Conservation (phyloP, 345 rosid genomes). For the Salix suchowensis region DNA sequence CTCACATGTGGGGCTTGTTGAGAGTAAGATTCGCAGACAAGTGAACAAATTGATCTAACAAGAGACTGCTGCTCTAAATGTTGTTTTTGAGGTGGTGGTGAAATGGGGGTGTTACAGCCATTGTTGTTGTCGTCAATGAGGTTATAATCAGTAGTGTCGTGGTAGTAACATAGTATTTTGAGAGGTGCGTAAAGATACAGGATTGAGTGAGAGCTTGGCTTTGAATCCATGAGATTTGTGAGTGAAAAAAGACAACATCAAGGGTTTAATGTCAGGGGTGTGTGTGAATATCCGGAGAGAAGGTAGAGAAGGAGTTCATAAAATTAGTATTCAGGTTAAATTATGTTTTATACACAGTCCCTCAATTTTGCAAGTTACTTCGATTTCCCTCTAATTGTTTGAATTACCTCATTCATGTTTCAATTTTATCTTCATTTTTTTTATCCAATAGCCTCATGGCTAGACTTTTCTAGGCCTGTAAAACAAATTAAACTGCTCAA, state of each 20-base stretch:
- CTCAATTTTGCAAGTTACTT: no score
- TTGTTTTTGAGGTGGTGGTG: slow-evolving; percentile 10
- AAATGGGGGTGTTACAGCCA: not conserved
- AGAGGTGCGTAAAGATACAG: not conserved
- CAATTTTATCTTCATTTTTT: no score
- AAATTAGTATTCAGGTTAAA: no score
- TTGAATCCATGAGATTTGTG: slow-evolving; percentile 28
- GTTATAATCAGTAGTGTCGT: no score
- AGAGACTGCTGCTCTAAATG: slow-evolving; percentile 38
- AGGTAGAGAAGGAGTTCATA: no score
- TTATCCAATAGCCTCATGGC: no score
- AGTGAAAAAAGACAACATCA: slow-evolving; percentile 31
- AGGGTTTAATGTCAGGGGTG: not conserved
- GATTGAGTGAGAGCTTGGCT: slow-evolving; percentile 7
- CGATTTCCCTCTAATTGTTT: no score
- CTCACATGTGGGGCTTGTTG: slow-evolving; percentile 25
- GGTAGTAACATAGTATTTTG: slow-evolving; percentile 16
- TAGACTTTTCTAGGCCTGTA: no score
- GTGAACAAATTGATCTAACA: slow-evolving; percentile 47
- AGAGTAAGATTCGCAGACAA: slow-evolving; percentile 51
- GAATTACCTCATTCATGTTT: no score
- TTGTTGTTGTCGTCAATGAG: not conserved
- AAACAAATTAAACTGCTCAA: no score
- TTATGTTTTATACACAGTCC: no score
- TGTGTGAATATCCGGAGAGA: no score